A percentile compares a stretch with the other conserved stretches of the same genome.
Conservation (phyloP, 2,329 filamentous ascomycete species). For the Colletotrichum sp. region DNA sequence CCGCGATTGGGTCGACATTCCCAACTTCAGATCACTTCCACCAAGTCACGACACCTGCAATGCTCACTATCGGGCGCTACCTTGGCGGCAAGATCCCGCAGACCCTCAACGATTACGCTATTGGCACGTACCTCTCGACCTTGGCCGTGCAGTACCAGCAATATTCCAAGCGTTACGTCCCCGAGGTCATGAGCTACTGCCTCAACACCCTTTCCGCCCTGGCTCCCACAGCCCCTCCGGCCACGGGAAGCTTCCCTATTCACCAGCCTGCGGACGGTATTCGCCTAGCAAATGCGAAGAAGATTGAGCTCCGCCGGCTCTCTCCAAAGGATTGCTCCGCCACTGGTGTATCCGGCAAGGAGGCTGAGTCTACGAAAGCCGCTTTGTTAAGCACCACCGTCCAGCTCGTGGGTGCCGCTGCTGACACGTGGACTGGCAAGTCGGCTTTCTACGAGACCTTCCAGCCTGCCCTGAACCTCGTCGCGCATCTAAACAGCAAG, state of each 20-base stretch:
- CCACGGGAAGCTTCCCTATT: constrained; percentile 64
- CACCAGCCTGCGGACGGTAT: constrained; percentile 60
- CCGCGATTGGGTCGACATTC: constrained; percentile 83
- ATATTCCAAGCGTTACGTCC: constrained; percentile 85
- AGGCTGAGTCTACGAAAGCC: constrained; percentile 46
- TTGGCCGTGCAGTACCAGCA: constrained; percentile 83
- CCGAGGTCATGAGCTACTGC: constrained; percentile 84
- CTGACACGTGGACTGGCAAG: constrained; percentile 76
- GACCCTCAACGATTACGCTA: constrained; percentile 69
- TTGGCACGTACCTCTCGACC: constrained; percentile 80
- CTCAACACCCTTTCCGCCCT: constrained; percentile 75
- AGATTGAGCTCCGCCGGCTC: constrained; percentile 54
- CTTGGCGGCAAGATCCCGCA: constrained; percentile 78
- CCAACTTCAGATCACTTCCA: constrained; percentile 98
- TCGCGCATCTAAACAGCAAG: constrained; percentile 66
- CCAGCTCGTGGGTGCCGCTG: constrained; percentile 69
- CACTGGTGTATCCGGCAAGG: constrained; percentile 27
- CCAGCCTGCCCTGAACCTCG: constrained; percentile 61
- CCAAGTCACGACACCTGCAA: constrained; percentile 88
- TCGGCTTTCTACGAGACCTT: constrained; percentile 83
- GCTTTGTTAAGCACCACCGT: constrained; percentile 68
- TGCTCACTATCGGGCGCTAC: constrained; percentile 83
- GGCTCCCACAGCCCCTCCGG: constrained; percentile 56
- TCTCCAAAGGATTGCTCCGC: constrained; percentile 62
- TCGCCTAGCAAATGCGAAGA: constrained; percentile 52